phyloP scores from a whole-genome alignment of 805 yeast genomes.

The Ogataea corticis region DNA sequence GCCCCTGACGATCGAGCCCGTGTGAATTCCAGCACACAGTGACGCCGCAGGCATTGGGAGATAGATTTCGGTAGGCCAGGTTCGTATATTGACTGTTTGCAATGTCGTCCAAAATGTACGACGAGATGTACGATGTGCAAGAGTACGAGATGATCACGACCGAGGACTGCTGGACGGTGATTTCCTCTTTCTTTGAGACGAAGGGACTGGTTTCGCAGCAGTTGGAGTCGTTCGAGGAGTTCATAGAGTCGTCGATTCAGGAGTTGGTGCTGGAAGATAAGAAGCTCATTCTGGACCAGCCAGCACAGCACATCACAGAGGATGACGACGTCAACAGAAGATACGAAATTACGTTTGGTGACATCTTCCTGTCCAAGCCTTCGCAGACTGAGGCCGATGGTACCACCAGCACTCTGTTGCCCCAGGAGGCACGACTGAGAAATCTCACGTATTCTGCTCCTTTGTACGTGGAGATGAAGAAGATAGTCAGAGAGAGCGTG shows the following conservation, averaged over 20 bases:
- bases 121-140: constrained; percentile 28
- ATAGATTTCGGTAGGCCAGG: too few relatives aligned
- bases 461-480: constrained; percentile 91
- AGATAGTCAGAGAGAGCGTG: constrained; percentile 79
- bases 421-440: constrained; percentile 97
- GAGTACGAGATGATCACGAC: constrained; percentile 83
- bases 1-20: constrained; percentile 4
- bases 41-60: constrained; percentile 1
- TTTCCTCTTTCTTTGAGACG: constrained; percentile 92
- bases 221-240: constrained; percentile 96
- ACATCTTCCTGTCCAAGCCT: constrained; percentile 93
- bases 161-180: constrained; percentile 99
- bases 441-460: constrained; percentile 96
- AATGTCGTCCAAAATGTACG: constrained; percentile 20
- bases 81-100: background rate
- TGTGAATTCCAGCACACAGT: background rate
- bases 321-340: constrained; percentile 87
- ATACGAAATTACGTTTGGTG: constrained; percentile 96
- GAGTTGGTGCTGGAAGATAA: constrained; percentile 96
- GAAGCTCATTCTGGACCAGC: constrained; percentile 91
- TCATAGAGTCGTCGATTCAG: constrained; percentile 93
- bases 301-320: constrained; percentile 95
- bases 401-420: constrained; percentile 97
- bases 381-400: constrained; percentile 99
- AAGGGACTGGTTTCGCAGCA: constrained; percentile 98